phyloP scores from a whole-genome alignment of 495 filamentous ascomycete genomes.

The Xylaria telfairii region DNA sequence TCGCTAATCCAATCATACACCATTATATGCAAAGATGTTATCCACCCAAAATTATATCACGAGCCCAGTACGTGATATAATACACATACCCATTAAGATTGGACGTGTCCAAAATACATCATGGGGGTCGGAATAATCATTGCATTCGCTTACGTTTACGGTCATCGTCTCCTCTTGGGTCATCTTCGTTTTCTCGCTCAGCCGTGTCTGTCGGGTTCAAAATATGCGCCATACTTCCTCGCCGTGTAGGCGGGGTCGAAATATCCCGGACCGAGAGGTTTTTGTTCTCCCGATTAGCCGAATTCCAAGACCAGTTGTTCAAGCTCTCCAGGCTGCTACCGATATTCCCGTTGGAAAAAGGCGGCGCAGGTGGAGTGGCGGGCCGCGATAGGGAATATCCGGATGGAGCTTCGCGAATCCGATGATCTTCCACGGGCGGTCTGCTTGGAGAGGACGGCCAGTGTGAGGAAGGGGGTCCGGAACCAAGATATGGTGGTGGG shows the following conservation, averaged over 20 bases:
- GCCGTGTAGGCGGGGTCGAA: conserved; percentile 61
- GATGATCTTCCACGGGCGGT: conserved; percentile 70
- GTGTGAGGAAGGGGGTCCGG: conserved; percentile 73
- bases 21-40: conserved; percentile 30
- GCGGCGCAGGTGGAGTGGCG: conserved; percentile 67
- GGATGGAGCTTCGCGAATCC: conserved; percentile 80
- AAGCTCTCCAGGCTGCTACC: conserved; percentile 53
- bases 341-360: conserved; percentile 52
- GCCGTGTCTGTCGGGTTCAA: conserved; percentile 71
- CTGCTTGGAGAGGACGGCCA: conserved; percentile 90
- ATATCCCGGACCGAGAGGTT: conserved; percentile 56
- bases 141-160: conserved; percentile 79
- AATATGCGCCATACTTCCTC: conserved; percentile 67
- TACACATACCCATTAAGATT: background rate
- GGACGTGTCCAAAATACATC: conserved; percentile 6
- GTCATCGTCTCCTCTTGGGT: conserved; percentile 61
- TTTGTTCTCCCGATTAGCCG: conserved; percentile 50
- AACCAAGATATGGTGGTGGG: conserved; percentile 72
- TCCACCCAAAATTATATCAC: conserved; percentile 15
- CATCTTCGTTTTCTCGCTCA: conserved; percentile 54
- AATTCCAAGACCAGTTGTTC: conserved; percentile 62
- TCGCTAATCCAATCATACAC: conserved; percentile 33
- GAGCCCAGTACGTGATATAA: conserved; percentile 28
- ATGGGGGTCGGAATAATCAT: conserved; percentile 32
- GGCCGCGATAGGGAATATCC: conserved; percentile 85